Evolutionary conservation across 2,329 filamentous ascomycete genomes (phyloP).

Genomic region (Ophiocordyceps australis): DNA sequence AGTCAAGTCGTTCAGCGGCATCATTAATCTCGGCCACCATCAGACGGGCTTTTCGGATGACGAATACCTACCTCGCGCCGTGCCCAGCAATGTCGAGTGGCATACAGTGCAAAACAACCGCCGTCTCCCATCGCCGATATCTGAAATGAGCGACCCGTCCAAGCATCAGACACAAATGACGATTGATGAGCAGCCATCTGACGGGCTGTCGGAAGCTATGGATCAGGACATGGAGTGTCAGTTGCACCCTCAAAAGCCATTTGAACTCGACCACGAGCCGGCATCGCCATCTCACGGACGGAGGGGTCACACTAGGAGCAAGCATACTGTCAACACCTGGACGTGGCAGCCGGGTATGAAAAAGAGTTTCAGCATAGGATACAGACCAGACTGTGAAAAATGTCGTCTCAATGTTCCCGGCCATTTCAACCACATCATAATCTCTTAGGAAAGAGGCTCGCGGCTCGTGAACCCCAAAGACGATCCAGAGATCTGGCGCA

Average conservation of each 20-base stretch:
- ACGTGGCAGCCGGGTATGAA: constrained; percentile 46
- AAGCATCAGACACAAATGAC: too few relatives aligned
- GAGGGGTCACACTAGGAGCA: constrained; percentile 37
- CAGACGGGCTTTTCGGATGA: constrained; percentile 19
- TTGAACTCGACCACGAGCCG: constrained; percentile 15
- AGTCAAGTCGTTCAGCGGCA: constrained; percentile 14
- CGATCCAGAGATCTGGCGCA: constrained; percentile 8
- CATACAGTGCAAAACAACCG: constrained; percentile 32
- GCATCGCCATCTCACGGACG: constrained; percentile 27
- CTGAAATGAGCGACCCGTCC: constrained; percentile 32
- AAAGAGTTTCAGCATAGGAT: constrained; percentile 61
- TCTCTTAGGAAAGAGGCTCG: constrained; percentile 27
- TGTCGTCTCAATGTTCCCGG: constrained; percentile 58
- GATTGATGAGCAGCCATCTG: too few relatives aligned
- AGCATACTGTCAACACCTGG: constrained; percentile 42
- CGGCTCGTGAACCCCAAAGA: constrained; percentile 8
- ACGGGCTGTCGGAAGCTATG: constrained; percentile 21
- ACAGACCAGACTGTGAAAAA: constrained; percentile 61
- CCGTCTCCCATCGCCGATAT: constrained; percentile 40
- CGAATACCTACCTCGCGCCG: constrained; percentile 27
- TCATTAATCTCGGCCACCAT: constrained; percentile 20
- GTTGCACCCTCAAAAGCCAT: constrained; percentile 5
- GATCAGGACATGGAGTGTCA: constrained; percentile 17
- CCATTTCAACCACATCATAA: constrained; percentile 66
- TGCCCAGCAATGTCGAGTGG: constrained; percentile 28